Conservation (phyloP, 2,329 filamentous ascomycete species). For the Colletotrichum neosansevieriae region DNA sequence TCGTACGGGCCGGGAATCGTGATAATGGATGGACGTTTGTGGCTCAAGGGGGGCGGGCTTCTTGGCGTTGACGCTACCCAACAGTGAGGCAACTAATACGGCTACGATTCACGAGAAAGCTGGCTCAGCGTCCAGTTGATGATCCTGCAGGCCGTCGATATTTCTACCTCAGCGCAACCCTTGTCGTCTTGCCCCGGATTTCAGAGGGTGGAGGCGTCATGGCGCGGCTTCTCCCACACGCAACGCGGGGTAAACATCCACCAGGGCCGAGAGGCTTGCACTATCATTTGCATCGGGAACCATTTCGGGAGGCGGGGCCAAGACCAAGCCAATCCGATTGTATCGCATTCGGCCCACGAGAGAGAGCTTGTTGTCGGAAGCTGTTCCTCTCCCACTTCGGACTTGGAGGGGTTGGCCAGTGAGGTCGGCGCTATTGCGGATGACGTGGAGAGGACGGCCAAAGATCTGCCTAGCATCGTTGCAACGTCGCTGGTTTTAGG, state of each 20-base stretch:
- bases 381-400: constrained; percentile 15
- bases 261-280: constrained; percentile 12
- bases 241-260: constrained; percentile 35
- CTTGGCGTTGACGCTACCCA: no score
- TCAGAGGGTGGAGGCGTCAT: constrained; percentile 16
- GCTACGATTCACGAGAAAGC: no score
- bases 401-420: background rate
- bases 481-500: constrained; percentile 14
- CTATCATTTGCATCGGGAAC: constrained; percentile 24
- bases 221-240: constrained; percentile 20
- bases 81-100: no score
- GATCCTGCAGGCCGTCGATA: constrained; percentile 13
- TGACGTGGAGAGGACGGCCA: constrained; percentile 22
- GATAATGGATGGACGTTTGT: background rate
- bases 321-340: background rate
- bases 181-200: constrained; percentile 7
- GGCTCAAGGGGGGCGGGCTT: no score
- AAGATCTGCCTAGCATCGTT: constrained; percentile 6
- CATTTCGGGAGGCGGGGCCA: constrained; percentile 17
- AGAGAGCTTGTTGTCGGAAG: constrained; percentile 11
- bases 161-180: constrained; percentile 9
- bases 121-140: background rate
- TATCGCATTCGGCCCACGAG: background rate
- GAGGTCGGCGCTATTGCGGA: constrained; percentile 1
- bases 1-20: constrained; percentile 3